Conservation (phyloP, 495 filamentous ascomycete genomes). For the Cudoniella acicularis region DNA sequence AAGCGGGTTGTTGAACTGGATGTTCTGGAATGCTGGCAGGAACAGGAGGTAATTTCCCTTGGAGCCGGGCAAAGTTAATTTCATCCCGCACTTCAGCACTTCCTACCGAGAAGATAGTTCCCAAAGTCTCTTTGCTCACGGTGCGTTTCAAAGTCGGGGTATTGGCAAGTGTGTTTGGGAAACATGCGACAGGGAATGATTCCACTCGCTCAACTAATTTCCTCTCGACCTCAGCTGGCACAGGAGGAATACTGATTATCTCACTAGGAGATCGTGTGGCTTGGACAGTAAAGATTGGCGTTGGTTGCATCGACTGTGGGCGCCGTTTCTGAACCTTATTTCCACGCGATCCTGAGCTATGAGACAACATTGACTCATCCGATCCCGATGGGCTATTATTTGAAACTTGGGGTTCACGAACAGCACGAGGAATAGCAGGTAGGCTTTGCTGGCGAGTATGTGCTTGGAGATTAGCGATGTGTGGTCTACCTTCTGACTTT, state of each 20-base stretch:
- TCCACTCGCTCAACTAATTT: conserved; percentile 13
- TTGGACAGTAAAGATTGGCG: conserved; percentile 13
- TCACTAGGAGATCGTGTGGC: conserved; percentile 6
- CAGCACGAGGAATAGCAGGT: background rate
- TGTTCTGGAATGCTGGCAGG: conserved; percentile 11
- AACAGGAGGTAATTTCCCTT: conserved; percentile 13
- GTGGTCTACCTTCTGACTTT: background rate
- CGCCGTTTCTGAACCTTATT: conserved; percentile 2
- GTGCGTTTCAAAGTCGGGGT: background rate
- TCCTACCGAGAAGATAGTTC: conserved; percentile 26
- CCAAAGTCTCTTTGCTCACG: conserved; percentile 20
- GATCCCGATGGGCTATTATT: background rate
- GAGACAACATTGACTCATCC: background rate
- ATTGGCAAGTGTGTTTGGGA: conserved; percentile 12
- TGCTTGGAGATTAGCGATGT: background rate
- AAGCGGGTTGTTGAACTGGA: too few relatives aligned
- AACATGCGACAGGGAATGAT: conserved; percentile 11
- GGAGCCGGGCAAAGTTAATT: conserved; percentile 12
- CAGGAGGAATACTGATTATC: conserved; percentile 6
- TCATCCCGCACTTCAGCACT: conserved; percentile 20
- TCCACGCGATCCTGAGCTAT: background rate
- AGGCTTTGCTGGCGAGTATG: conserved; percentile 2
- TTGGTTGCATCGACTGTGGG: background rate
- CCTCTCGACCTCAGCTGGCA: conserved; percentile 5
- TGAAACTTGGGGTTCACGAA: background rate